Base-by-base conservation (phyloP, 2,329 filamentous ascomycete species). In the Cercospora sp. region DNA sequence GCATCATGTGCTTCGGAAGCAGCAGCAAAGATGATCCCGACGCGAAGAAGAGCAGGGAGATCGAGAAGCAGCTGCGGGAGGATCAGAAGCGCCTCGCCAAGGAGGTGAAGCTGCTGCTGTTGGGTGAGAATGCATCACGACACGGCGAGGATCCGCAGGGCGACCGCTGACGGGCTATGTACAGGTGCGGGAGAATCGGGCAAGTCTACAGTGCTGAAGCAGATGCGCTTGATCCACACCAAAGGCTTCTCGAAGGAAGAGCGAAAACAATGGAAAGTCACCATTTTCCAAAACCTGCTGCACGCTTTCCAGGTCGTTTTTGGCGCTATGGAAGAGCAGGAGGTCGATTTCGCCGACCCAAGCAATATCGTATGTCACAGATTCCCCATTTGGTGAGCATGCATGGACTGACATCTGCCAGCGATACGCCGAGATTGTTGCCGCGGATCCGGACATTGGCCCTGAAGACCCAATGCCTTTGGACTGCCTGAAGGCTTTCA, bases 171-270 rank as follows among this genome's bases (percentile, higher is more conserved):
- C 28, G 23, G 18, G 39, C 33, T 23, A 28, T 58, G 61, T 64
- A 57, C 67, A 97, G 94, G 94, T 80, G 94, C 94, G 75, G 94
- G 94, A 78, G 94, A 98, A 82, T 95, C 91, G 67, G 92, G 94
- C 72, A 98, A 98, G 82, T 97, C 94, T 8, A 98, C 94, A 1
- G 94, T 98, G 68, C 87, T 98, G 72, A 98, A 98, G 84, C 94
- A 98, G 85, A 98, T 99, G 95, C 94, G 94, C 80, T 89, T 99
- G 80, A 97, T 99, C 75, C 95, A 98, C 80, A 89, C 93, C 13
- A 90, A 93, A 80, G 94, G 95, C 61, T 98, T 98, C 83, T 92
- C 89, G 77, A 91, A 92, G 76, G 89, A 88, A 72, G 95, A 98
- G 80, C 92, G 93, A 80, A 89, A 96, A 72, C 93, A 97, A 84